Base-by-base conservation (phyloP, 1,284 basidiomycete species). In the Leccinum angustisporum region DNA sequence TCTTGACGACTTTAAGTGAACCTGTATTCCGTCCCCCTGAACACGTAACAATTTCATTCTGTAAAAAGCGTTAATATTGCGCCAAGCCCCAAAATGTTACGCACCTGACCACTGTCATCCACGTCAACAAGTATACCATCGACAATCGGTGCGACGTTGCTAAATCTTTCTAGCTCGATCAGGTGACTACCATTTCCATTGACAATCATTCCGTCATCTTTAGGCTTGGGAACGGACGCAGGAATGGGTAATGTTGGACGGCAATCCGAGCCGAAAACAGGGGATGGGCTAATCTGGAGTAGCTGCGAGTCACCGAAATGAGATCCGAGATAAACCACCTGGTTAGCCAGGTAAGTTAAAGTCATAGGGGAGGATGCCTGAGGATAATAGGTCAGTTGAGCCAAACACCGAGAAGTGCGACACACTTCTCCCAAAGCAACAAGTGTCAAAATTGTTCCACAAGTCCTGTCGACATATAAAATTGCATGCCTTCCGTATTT, bases 61-160 rank as follows among this genome's bases (percentile, higher is more conserved):
- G 70, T 8, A 3, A 48, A 58, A 34, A 54, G 21, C 46, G 57
- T 72, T 13, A 62, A 56, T 9, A 62, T 48, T 61, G 25, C 9
- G 21, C n/a, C 16, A 18, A 27, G 55, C 34, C 11, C 13, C 9
- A 40, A 16, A 31, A 53, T 38, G 43, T 21, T 4, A 72, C 84
- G 68, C 68, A 92, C 92, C 76, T 92, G 87, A 9, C 88, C 88
- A 61, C 85, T 90, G 0, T 84, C 83, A 57, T 94, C 92, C 4
- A 83, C 80, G 71, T 95, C 90, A 6, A 91, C 89, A 2, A 92
- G 75, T 14, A 85, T 82, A 33, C 95, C 92, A 73, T 98, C 97
- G 64, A 90, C 76, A 46, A 98, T 91, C 0, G 97, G 97, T 0
- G 92, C 95, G 56, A 98, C 81, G 69, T 95, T 96, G 68, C 86